These are phyloP conservation scores for Trichoderma harzianum DNA, from an alignment of 2,329 filamentous ascomycete species.

Conservation along the genomic window DNA sequence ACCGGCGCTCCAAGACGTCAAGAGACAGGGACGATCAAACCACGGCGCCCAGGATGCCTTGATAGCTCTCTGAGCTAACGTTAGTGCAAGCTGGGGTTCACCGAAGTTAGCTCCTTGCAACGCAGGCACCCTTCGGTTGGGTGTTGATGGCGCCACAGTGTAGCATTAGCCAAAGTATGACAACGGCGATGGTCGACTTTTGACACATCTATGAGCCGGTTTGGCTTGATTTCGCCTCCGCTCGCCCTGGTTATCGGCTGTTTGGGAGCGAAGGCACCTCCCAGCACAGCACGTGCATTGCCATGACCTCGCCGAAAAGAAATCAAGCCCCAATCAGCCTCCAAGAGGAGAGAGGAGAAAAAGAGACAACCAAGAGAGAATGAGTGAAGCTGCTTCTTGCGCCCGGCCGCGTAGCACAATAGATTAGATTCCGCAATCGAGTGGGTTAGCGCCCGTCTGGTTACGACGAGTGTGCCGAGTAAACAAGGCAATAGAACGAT, in stretches of 20 bases:
- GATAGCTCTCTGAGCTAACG: constrained; percentile 1
- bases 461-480: background rate
- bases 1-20: constrained; percentile 5
- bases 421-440: background rate
- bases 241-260: background rate
- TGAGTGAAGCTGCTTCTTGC: background rate
- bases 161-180: constrained; percentile 2
- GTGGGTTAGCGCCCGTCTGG: background rate
- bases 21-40: constrained; percentile 9
- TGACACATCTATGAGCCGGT: background rate
- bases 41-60: constrained; percentile 1
- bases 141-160: background rate
- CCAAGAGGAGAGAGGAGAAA: background rate
- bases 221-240: background rate
- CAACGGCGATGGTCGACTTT: background rate
- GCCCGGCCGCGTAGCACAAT: background rate
- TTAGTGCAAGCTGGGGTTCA: constrained; percentile 11
- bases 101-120: background rate
- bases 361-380: background rate
- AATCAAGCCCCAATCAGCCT: background rate
- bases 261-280: background rate
- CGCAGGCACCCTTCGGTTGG: constrained; percentile 8
- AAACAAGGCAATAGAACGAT: background rate
- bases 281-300: background rate
- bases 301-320: background rate